Conservation (phyloP, 306 rosid species). For the Quercus aquifolioides region DNA sequence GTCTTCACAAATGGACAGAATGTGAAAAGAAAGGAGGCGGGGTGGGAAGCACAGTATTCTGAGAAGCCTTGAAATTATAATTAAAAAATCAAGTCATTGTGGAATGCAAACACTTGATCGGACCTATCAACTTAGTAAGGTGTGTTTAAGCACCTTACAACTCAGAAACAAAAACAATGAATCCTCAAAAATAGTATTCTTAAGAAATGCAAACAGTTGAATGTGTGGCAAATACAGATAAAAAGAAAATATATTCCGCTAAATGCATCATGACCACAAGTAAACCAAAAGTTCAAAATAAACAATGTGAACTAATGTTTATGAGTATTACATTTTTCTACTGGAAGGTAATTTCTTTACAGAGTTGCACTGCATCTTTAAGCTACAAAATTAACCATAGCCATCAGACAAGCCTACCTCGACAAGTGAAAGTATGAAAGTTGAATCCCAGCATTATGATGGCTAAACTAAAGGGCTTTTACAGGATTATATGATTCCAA, state of each 20-base stretch:
- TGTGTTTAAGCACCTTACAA: no score
- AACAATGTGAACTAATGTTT: not conserved
- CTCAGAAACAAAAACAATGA: no score
- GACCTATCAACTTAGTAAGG: no score
- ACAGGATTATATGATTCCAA: slow-evolving; percentile 62
- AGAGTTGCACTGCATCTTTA: slow-evolving; percentile 93
- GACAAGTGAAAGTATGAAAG: slow-evolving; percentile 20
- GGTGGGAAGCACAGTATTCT: no score
- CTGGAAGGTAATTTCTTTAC: slow-evolving; percentile 90
- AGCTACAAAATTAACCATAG: slow-evolving; percentile 43
- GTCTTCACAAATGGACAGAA: not conserved
- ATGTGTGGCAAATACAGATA: not conserved
- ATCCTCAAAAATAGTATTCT: not conserved
- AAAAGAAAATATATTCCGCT: not conserved
- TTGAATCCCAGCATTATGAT: slow-evolving; percentile 11
- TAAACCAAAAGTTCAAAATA: not conserved
- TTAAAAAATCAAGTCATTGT: no score
- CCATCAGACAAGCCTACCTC: slow-evolving; percentile 16
- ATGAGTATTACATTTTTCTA: slow-evolving; percentile 66
- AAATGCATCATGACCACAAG: not conserved
- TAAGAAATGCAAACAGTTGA: not conserved
- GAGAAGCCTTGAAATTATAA: not conserved
- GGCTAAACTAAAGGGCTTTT: slow-evolving; percentile 83
- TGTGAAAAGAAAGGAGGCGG: not conserved
- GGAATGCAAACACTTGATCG: no score